Evolutionary conservation across 1,139 yeast species (phyloP), one percentile per base, ranked within the genome.

Genomic region (Ashbya aceris): DNA sequence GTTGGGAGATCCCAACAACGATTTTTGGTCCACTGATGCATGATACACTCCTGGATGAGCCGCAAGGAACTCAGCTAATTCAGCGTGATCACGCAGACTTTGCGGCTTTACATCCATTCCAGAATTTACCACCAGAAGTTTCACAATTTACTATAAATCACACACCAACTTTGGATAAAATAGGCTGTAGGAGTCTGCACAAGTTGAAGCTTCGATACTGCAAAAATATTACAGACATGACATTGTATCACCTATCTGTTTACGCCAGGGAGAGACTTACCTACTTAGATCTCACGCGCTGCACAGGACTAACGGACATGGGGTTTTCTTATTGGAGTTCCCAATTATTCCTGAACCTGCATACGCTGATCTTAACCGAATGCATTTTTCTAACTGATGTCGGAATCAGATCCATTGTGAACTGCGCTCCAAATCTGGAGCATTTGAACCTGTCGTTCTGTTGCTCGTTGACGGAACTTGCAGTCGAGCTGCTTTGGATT

Each of bases 241-340:
- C 82, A 35, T 77, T 83, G 80, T 66, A 68, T 48, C 81, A 78
- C 49, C 67, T 83, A 46, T 77, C 85, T 0, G 61, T 70, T 26
- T 73, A 77, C 58, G 81, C 83, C 13, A 70, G 67, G 46, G 70
- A 69, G 23, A 66, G 80, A 40, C 62, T 83, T 37, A 77, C 71
- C 44, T 64, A 71, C 36, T 67, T 83, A 51, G 79, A 81, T 51
- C 63, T 83, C 43, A 78, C 89, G 1, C 67, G 93, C 45, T 83
- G 93, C 56, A 82, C 89, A 8, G 76, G 86, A 1, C 79, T 83
- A 33, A 80, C 89, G 2, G 91, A 83, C 59, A 69, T 70, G 37
- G 91, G 91, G 1, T 83, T 81, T 56, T 70, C 76, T 23, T 72
- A 69, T 51, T 81, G 87, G 87, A 66, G 77, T 1, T 67, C 70